These are phyloP conservation scores for Pistacia vera DNA, from an alignment of 345 rosid genomes.

Conservation along the genomic window DNA sequence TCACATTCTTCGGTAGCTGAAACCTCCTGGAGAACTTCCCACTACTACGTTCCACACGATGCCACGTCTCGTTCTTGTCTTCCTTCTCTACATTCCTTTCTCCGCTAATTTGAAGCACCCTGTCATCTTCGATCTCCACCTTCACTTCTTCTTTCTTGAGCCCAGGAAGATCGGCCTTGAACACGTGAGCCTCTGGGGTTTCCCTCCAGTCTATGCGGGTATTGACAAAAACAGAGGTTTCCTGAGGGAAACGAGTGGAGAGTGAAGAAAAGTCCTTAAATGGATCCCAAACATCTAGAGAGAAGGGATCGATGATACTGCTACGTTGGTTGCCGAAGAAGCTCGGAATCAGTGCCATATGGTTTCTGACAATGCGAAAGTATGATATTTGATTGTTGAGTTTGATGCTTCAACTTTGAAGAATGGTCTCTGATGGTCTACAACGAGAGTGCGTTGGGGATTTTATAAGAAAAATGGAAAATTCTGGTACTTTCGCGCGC, in stretches of 20 bases:
- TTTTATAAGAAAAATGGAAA: too few species aligned
- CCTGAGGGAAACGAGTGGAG: background rate
- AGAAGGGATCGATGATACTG: slow-evolving; percentile 11
- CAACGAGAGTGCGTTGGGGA: too few species aligned
- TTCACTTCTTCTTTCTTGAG: slow-evolving; percentile 25
- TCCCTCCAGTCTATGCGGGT: slow-evolving; percentile 15
- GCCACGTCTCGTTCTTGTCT: slow-evolving; percentile 28
- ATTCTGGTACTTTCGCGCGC: too few species aligned
- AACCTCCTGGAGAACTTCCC: slow-evolving; percentile 24
- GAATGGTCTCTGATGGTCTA: too few species aligned
- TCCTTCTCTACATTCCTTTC: slow-evolving; percentile 22
- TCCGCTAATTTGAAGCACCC: slow-evolving; percentile 21
- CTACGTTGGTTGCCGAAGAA: slow-evolving; percentile 7
- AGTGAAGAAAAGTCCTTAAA: slow-evolving; percentile 15
- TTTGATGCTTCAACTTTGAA: too few species aligned
- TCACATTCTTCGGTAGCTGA: slow-evolving; percentile 11
- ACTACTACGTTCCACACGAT: slow-evolving; percentile 23
- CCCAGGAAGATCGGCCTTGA: slow-evolving; percentile 17
- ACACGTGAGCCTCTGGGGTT: slow-evolving; percentile 5
- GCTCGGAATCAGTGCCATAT: slow-evolving; percentile 20
- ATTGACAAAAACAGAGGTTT: slow-evolving; percentile 15
- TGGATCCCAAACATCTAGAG: slow-evolving; percentile 21
- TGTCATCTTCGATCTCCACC: slow-evolving; percentile 14
- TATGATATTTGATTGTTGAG: too few species aligned
- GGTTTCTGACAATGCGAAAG: background rate